Percentiles rank a stretch among this genome's conserved stretches.
These are phyloP conservation scores for Ceratobasidium sp. DNA, from an alignment of 1,284 basidiomycete species.

Conservation along the genomic window DNA sequence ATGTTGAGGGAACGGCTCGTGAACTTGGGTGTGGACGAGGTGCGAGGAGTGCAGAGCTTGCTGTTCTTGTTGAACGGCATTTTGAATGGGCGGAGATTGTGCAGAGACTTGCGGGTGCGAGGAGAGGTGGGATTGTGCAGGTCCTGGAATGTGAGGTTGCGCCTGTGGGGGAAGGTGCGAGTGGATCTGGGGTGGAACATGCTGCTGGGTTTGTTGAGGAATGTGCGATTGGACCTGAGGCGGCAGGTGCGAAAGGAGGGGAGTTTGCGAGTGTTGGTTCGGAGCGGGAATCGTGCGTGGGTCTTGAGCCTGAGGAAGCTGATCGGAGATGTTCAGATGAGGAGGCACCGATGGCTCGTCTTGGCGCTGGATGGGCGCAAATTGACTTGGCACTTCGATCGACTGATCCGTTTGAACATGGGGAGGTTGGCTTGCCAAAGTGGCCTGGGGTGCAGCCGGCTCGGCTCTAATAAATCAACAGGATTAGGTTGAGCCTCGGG, in stretches of 20 bases:
- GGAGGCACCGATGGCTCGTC: slow-evolving; percentile 51
- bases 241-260: slow-evolving; percentile 8
- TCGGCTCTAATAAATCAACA: not conserved
- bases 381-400: not conserved
- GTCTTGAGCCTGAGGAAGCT: slow-evolving; percentile 47
- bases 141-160: slow-evolving; percentile 11
- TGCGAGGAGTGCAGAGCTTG: slow-evolving; percentile 9
- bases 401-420: not conserved
- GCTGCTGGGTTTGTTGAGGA: not conserved
- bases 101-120: not conserved
- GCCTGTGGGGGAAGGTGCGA: not conserved
- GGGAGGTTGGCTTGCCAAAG: not conserved
- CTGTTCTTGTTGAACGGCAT: slow-evolving; percentile 18
- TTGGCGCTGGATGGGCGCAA: slow-evolving; percentile 38
- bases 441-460: not conserved
- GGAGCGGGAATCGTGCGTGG: slow-evolving; percentile 44
- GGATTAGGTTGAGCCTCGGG: not conserved
- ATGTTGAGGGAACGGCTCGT: slow-evolving; percentile 63
- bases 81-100: slow-evolving; percentile 9
- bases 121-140: not conserved
- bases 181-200: slow-evolving; percentile 4
- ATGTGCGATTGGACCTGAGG: not conserved
- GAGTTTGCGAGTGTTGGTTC: slow-evolving; percentile 16
- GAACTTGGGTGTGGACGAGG: slow-evolving; percentile 51
- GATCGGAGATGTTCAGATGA: slow-evolving; percentile 35